These are phyloP conservation scores for Globisporangium heterothallicum DNA, from an alignment of 352 stramenopile genomes.

Conservation along the genomic window DNA sequence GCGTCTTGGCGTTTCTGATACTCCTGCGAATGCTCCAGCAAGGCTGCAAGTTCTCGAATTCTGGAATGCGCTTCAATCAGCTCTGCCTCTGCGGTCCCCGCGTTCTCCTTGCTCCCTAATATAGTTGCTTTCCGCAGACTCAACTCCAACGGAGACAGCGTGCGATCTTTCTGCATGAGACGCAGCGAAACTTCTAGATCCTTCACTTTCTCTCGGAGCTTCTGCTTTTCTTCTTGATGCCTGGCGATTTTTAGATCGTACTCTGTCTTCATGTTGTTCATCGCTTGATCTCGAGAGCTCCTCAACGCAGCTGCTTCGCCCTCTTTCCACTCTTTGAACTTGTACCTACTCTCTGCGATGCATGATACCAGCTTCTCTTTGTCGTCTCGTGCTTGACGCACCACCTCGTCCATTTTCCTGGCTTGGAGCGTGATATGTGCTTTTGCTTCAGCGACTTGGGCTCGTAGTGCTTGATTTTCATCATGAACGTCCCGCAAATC, in stretches of 20 bases:
- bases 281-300: conserved; percentile 35
- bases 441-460: conserved; percentile 33
- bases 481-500: conserved; percentile 24
- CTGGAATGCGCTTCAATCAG: conserved; percentile 46
- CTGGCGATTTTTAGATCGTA: conserved; percentile 62
- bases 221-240: conserved; percentile 71
- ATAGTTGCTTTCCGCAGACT: conserved; percentile 60
- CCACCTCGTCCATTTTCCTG: conserved; percentile 43
- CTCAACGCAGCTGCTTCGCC: conserved; percentile 31
- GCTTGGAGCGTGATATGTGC: conserved; percentile 36
- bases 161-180: conserved; percentile 57
- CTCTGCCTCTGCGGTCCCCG: conserved; percentile 38
- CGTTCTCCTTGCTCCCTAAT: conserved; percentile 36
- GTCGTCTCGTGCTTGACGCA: conserved; percentile 43
- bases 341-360: conserved; percentile 45
- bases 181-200: conserved; percentile 64
- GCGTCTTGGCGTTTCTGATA: conserved; percentile 57
- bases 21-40: conserved; percentile 50
- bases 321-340: conserved; percentile 70
- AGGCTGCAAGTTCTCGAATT: conserved; percentile 49
- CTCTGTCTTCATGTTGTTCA: conserved; percentile 48
- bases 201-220: conserved; percentile 66
- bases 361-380: conserved; percentile 45
- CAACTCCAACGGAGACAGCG: conserved; percentile 55
- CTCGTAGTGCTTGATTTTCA: conserved; percentile 42